phyloP scores from a whole-genome alignment of 495 filamentous ascomycete genomes.

The Aspergillus avenaceus region DNA sequence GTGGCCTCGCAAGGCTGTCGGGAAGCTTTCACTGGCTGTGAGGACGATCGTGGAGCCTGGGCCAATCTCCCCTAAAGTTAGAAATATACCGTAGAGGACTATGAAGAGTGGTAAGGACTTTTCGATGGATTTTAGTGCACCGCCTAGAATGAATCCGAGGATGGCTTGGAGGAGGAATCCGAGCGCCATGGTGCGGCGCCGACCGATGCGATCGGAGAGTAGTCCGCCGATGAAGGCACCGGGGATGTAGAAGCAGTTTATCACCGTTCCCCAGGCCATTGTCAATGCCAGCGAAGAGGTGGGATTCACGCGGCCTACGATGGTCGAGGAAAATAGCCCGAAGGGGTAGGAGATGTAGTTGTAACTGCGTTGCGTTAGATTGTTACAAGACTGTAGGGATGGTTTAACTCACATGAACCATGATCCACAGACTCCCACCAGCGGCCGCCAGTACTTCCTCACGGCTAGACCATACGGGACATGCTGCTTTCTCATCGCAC shows the following conservation, averaged over 20 bases:
- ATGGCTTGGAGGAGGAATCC: slow-evolving; percentile 38
- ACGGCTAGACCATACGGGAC: slow-evolving; percentile 33
- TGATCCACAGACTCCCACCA: slow-evolving; percentile 36
- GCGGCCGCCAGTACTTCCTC: slow-evolving; percentile 35
- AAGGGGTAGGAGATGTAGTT: slow-evolving; percentile 42
- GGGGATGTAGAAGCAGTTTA: slow-evolving; percentile 48
- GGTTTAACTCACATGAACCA: too few species aligned
- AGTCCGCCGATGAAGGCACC: slow-evolving; percentile 44
- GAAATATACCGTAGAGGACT: slow-evolving; percentile 49
- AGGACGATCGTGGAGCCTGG: slow-evolving; percentile 82
- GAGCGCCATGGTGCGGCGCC: slow-evolving; percentile 42
- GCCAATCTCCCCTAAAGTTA: slow-evolving; percentile 68
- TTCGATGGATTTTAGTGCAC: slow-evolving; percentile 38
- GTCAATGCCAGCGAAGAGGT: too few species aligned
- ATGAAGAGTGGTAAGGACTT: slow-evolving; percentile 45
- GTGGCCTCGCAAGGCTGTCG: slow-evolving; percentile 72
- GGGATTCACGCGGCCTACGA: too few species aligned
- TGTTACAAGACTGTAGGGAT: too few species aligned
- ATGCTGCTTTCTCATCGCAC: slow-evolving; percentile 30
- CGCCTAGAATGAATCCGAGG: slow-evolving; percentile 47
- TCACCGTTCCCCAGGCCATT: too few species aligned
- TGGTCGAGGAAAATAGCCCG: slow-evolving; percentile 35
- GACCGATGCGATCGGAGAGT: slow-evolving; percentile 46
- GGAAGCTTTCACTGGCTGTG: slow-evolving; percentile 52
- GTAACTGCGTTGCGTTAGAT: slow-evolving; percentile 39